Conservation (phyloP, 495 filamentous ascomycete species). For the Cryomyces minteri region DNA sequence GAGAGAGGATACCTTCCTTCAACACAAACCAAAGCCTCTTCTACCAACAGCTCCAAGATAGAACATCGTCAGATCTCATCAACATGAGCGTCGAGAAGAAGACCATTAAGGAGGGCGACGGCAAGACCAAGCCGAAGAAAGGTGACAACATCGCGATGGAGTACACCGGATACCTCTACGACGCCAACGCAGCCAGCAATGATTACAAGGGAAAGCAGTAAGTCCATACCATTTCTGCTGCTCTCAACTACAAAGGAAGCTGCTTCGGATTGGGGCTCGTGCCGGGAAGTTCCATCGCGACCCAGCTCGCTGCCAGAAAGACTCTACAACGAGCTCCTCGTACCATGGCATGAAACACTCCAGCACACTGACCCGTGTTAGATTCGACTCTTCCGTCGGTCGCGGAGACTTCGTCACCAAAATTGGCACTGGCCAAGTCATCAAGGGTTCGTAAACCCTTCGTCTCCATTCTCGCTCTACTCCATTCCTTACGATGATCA, state of each 20-base stretch:
- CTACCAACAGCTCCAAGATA: too few species aligned
- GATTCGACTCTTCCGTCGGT: constrained; percentile 63
- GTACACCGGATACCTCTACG: constrained; percentile 70
- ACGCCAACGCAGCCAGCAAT: constrained; percentile 21
- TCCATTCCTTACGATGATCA: background rate
- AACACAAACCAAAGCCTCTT: too few species aligned
- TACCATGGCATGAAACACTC: too few species aligned
- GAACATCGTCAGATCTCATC: background rate
- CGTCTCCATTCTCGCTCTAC: background rate
- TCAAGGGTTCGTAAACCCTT: constrained; percentile 39
- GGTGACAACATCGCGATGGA: constrained; percentile 60
- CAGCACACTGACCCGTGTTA: constrained; percentile 15
- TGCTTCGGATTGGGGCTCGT: background rate
- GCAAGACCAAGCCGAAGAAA: constrained; percentile 31
- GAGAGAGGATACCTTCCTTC: too few species aligned
- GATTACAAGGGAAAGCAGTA: constrained; percentile 32
- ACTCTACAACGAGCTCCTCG: background rate
- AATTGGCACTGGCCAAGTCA: constrained; percentile 64
- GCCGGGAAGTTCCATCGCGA: background rate
- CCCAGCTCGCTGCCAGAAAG: background rate
- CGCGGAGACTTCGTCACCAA: constrained; percentile 41
- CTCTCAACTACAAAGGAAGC: too few species aligned
- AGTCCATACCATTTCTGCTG: constrained; percentile 3
- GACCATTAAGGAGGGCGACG: constrained; percentile 29
- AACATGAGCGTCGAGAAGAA: constrained; percentile 36